Evolutionary conservation across 2,329 filamentous ascomycete genomes (phyloP).

Genomic region (Microascus cirrosus): DNA sequence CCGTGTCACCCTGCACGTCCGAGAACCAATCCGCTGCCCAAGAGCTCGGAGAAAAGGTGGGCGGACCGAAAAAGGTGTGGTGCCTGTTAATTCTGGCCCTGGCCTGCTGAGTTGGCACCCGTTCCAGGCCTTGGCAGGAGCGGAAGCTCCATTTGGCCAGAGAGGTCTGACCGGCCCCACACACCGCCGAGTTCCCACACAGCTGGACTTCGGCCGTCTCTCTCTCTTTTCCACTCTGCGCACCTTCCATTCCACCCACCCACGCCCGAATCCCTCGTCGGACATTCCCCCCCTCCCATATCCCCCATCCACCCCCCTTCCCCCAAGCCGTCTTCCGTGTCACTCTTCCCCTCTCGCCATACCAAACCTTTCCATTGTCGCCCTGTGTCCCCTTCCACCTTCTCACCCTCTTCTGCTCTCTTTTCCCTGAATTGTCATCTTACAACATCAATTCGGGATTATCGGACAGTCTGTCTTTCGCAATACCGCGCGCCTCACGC

Average conservation of each 20-base stretch:
- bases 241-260: slow-evolving; percentile 9
- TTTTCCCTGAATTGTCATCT: slow-evolving; percentile 5
- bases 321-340: slow-evolving; percentile 5
- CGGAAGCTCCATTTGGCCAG: slow-evolving; percentile 2
- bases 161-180: slow-evolving; percentile 1
- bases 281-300: slow-evolving; percentile 1
- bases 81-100: neutral
- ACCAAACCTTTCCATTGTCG: slow-evolving; percentile 4
- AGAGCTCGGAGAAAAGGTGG: slow-evolving; percentile 6
- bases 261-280: slow-evolving; percentile 5
- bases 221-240: slow-evolving; percentile 11
- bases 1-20: slow-evolving; percentile 7
- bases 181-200: slow-evolving; percentile 2
- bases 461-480: slow-evolving; percentile 3
- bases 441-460: slow-evolving; percentile 1
- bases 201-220: slow-evolving; percentile 11
- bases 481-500: slow-evolving; percentile 2
- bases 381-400: slow-evolving; percentile 7
- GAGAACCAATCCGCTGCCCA: slow-evolving; percentile 6
- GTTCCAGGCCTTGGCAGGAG: slow-evolving; percentile 2
- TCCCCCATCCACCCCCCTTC: slow-evolving; percentile 9
- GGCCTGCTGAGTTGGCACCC: slow-evolving; percentile 4
- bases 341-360: slow-evolving; percentile 6
- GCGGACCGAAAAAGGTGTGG: slow-evolving; percentile 1
- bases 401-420: slow-evolving; percentile 6